phyloP scores from a whole-genome alignment of 1,284 basidiomycete species.

The Coniferiporia weirii region DNA sequence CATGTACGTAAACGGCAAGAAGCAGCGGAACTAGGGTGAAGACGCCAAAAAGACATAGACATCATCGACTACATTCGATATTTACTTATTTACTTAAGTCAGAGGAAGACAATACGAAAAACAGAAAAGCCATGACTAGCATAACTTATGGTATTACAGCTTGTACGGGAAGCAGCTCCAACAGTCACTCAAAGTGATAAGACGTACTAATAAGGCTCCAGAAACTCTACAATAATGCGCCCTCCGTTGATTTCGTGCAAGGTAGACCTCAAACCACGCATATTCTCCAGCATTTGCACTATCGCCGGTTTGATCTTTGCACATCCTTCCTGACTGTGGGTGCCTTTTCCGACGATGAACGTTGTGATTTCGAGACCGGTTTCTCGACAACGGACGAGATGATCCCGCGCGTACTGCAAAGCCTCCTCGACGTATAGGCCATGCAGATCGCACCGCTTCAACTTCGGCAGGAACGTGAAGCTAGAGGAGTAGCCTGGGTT shows the following conservation, averaged over 20 bases:
- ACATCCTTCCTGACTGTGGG: constrained; percentile 12
- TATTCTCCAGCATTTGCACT: constrained; percentile 5
- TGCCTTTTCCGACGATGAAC: constrained; percentile 16
- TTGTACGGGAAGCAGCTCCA: too few species aligned
- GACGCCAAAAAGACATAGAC: too few species aligned
- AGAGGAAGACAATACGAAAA: too few species aligned
- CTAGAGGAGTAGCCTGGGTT: constrained; percentile 1
- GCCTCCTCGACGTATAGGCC: constrained; percentile 18
- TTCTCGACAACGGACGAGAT: constrained; percentile 7
- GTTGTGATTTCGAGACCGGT: constrained; percentile 14
- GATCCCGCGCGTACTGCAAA: constrained; percentile 6
- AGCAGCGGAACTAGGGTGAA: too few species aligned
- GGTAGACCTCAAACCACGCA: constrained; percentile 2
- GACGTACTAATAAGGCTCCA: neutral
- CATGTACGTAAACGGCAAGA: too few species aligned
- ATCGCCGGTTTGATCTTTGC: constrained; percentile 18
- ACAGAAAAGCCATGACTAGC: too few species aligned
- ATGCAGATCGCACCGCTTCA: constrained; percentile 15
- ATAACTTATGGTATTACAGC: too few species aligned
- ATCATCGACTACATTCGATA: too few species aligned
- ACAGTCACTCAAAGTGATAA: neutral
- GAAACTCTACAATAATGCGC: constrained; percentile 14
- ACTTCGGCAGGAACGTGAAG: neutral
- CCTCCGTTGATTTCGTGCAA: constrained; percentile 15
- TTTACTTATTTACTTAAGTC: too few species aligned